Evolutionary conservation across 257 asterid genomes (phyloP), one percentile per base, ranked within the genome.

Genomic region (Capsicum baccatum): DNA sequence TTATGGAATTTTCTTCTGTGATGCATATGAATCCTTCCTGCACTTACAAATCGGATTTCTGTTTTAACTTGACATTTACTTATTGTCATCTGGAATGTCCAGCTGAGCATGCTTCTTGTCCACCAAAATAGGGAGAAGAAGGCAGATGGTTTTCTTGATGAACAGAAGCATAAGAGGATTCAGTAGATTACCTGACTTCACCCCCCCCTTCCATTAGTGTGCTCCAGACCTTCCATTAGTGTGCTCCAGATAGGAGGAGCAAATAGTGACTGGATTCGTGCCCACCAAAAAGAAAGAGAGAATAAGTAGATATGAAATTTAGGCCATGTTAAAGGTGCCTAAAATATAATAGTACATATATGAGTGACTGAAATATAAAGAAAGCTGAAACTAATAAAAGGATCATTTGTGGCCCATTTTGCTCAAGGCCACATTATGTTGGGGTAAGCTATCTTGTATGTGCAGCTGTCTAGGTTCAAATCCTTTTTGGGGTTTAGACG

Each of bases 91-190:
- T 52, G 81, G 81, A 52, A 14, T 52, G 64, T 52, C 63, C 48
- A 50, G 48, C 48, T 52, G 81, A 76, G 63, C 44, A 76, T 50
- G 44, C 62, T 74, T 74, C 81, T 26, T 73, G 57, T 52, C 62
- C 62, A 35, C 81, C 47, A 50, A 48, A 74, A 74, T 42, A 35
- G 11, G 73, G 73, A 14, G 6, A 66, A 66, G 48, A n/a, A 39
- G 57, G 80, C 42, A 48, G 42, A 73, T 73, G 59, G 59, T 73
- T 50, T 73, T 73, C 59, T 13, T 73, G 80, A 73, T 47, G 80
- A 73, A 6, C 42, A 11, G 80, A 73, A n/a, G 80, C 59, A 48
- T 73, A 47, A 73, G 7, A n/a, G 12, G 80, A 73, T 74, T 74
- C 14, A 50, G 19, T 48, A 74, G 58, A 74, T 50, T 48, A 19